These are phyloP conservation scores for Amyloporia xantha DNA, from an alignment of 768 basidiomycete genomes.

Conservation along the genomic window DNA sequence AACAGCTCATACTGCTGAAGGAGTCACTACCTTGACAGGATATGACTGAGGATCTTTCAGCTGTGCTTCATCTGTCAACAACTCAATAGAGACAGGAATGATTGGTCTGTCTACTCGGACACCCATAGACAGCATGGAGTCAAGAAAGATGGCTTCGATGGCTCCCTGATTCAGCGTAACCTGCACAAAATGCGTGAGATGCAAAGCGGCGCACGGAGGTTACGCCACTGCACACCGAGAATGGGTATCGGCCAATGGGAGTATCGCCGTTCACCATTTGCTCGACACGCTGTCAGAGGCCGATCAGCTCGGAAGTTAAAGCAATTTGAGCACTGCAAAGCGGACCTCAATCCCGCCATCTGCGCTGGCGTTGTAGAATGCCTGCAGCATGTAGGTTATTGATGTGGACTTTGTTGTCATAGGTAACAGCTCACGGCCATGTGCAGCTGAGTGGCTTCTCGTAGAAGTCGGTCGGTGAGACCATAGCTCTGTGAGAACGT, in stretches of 20 bases:
- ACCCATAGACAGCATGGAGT: conserved; percentile 43
- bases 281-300: conserved; percentile 43
- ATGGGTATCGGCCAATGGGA: conserved; percentile 61
- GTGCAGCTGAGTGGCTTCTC: conserved; percentile 63
- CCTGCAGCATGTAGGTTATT: conserved; percentile 30
- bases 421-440: conserved; percentile 41
- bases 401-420: not conserved
- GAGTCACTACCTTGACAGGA: conserved; percentile 25
- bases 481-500: conserved; percentile 58
- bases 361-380: conserved; percentile 65
- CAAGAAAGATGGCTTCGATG: conserved; percentile 53
- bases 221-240: conserved; percentile 40
- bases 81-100: conserved; percentile 40
- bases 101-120: conserved; percentile 46
- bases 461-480: conserved; percentile 55
- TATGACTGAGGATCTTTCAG: conserved; percentile 34
- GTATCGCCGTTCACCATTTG: conserved; percentile 58
- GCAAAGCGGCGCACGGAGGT: not conserved
- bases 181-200: conserved; percentile 21
- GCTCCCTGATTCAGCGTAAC: conserved; percentile 57
- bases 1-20: too few relatives aligned
- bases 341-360: conserved; percentile 57
- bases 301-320: not conserved
- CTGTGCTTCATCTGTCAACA: conserved; percentile 35
- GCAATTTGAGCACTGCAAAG: too few relatives aligned